Evolutionary conservation across 345 rosid species (phyloP), one percentile per base, ranked within the genome.

Genomic region (Microcos paniculata): DNA sequence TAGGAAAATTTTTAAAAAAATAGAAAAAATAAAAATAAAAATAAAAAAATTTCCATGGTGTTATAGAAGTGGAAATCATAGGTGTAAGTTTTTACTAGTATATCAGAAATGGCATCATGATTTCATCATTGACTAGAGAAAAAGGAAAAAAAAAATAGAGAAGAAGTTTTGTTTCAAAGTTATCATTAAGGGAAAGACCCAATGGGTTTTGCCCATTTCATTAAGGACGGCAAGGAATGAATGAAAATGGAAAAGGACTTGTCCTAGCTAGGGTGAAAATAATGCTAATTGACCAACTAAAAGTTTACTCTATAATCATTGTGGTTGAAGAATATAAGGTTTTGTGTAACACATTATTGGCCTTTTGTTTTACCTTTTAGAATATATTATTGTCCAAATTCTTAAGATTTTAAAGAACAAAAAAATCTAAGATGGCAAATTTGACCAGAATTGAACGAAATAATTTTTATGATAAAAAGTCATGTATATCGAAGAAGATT

Each of bases 41-140:
- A n/a, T n/a, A n/a, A n/a, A n/a, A n/a, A n/a, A n/a, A n/a, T n/a
- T n/a, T 6, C 9, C 1, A 21, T 51, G 24, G 23, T 51, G 48
- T 28, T 28, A n/a, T 19, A 8, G 30, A 63, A 61, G 77, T 74
- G 70, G 77, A 74, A 62, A 63, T 63, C 71, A 63, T 51, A 63
- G 16, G 71, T 74, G 77, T 62, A 15, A 21, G 21, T 49, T 74
- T 61, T 51, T 45, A 4, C 8, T 10, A n/a, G n/a, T n/a, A 31
- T 23, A 21, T 45, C 26, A 15, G 42, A 63, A 63, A 23, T 23
- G 75, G 65, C 75, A 21, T 53, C 18, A 53, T 71, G 14, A 38
- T 45, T 48, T 48, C 58, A 68, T 26, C 58, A 28, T 68, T 31
- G 64, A 57, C 63, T n/a, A 21, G 35, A 45, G 23, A 8, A 26